phyloP scores from a whole-genome alignment of 2,329 filamentous ascomycete species.

The Alternaria dauci region DNA sequence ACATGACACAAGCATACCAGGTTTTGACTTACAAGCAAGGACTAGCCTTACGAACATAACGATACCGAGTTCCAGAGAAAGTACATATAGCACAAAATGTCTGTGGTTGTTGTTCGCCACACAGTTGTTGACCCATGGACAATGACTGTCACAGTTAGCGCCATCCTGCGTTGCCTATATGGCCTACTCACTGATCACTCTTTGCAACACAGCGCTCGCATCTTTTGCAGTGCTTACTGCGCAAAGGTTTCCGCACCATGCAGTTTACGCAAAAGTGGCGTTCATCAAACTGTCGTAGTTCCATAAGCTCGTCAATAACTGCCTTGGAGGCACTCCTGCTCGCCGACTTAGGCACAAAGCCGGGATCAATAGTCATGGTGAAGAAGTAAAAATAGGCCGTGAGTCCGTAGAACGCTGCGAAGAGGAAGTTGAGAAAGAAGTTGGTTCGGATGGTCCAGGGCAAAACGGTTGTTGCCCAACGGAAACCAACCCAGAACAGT shows the following conservation, averaged over 20 bases:
- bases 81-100: slow-evolving; percentile 91
- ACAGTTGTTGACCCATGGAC: slow-evolving; percentile 97
- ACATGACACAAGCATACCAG: background rate
- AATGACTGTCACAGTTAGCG: slow-evolving; percentile 71
- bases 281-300: slow-evolving; percentile 89
- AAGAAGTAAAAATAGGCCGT: slow-evolving; percentile 87
- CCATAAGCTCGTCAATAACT: slow-evolving; percentile 85
- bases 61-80: slow-evolving; percentile 79
- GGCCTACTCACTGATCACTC: slow-evolving; percentile 83
- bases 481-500: slow-evolving; percentile 79
- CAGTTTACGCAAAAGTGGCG: slow-evolving; percentile 92
- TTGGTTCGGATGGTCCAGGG: slow-evolving; percentile 71
- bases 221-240: slow-evolving; percentile 94
- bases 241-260: slow-evolving; percentile 90
- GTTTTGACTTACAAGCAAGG: slow-evolving; percentile 69
- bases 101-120: slow-evolving; percentile 95
- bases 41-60: slow-evolving; percentile 74
- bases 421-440: slow-evolving; percentile 80
- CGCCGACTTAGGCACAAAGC: slow-evolving; percentile 88
- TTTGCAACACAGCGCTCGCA: slow-evolving; percentile 94
- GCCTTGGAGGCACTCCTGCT: slow-evolving; percentile 90
- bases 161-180: background rate
- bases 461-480: slow-evolving; percentile 78
- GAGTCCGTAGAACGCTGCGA: slow-evolving; percentile 69
- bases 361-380: slow-evolving; percentile 88